Evolutionary conservation across 305 asterid genomes (phyloP), one percentile per base, ranked within the genome.

Genomic region (Lippia alba): DNA sequence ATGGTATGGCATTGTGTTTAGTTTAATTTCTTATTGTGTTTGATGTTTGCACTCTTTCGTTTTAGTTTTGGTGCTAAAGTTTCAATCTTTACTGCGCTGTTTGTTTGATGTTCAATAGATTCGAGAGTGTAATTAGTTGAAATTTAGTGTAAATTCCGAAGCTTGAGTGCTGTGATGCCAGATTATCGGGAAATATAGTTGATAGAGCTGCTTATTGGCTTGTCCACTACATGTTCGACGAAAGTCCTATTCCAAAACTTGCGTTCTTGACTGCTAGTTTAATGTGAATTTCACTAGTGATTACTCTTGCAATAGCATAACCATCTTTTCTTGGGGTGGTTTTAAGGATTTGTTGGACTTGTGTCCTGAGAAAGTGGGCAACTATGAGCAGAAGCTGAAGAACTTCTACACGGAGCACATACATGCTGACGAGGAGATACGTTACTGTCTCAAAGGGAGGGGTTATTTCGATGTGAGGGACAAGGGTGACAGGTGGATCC

Each of bases 341-440:
- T 67, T 67, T 61, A 74, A 88, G 96, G 97, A 91, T 84, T 59
- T 91, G 74, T 77, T 91, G 79, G 97, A 91, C 60, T 81, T 91
- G 69, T 84, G 90, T 62, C 95, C 97, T 41, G 93, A 89, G 80
- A 91, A 89, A 45, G 90, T 91, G 56, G 90, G 87, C 19, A 86
- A 89, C 66, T 87, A 89, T 16, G 95, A 89, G 63, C 79, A 85
- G 78, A 91, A 91, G 81, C 81, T 91, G 62, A 91, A 86, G 83
- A 91, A 82, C 57, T 89, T 91, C 67, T 89, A 84, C 77, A 86
- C 89, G 4, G 96, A 91, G 81, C 96, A 91, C 78, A 86, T 91
- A 49, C 97, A 91, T 12, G 86, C 74, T 0, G 93, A 89, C 16
- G 97, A 89, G 79, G 97, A 91, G 80, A 89, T 91, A 71, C 93